Evolutionary conservation across 805 yeast genomes (phyloP).

Genomic region (Cyberlindnera mrakii): DNA sequence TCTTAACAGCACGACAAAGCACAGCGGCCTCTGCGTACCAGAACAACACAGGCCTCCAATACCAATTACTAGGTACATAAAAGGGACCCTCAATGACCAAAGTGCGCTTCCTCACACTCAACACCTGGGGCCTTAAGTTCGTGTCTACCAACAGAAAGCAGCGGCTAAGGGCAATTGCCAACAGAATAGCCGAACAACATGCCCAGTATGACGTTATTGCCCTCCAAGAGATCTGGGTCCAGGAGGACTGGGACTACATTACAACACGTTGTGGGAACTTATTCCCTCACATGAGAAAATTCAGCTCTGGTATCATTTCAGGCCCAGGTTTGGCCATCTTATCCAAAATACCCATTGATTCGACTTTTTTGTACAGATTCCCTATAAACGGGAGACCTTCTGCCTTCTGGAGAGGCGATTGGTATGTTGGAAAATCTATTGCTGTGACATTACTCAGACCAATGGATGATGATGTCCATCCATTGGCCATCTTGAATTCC

Average conservation of each 20-base stretch:
- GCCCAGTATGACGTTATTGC: constrained; percentile 76
- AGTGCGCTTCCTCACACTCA: constrained; percentile 57
- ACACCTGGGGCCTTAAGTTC: constrained; percentile 86
- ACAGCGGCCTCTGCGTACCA: no score
- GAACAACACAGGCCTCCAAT: no score
- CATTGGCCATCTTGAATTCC: constrained; percentile 77
- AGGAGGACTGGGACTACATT: constrained; percentile 73
- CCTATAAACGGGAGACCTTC: constrained; percentile 93
- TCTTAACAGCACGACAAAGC: no score
- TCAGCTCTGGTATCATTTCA: constrained; percentile 75
- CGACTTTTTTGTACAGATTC: constrained; percentile 74
- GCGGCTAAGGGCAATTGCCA: constrained; percentile 71
- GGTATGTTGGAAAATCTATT: constrained; percentile 92
- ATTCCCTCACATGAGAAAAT: constrained; percentile 64
- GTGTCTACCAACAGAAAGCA: constrained; percentile 66
- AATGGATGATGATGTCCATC: constrained; percentile 37
- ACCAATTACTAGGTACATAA: no score
- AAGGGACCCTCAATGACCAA: neutral
- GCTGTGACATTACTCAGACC: constrained; percentile 67
- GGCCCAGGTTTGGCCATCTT: constrained; percentile 92
- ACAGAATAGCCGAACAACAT: constrained; percentile 39
- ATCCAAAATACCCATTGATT: constrained; percentile 77
- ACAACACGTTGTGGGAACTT: constrained; percentile 34
- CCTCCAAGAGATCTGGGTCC: constrained; percentile 92
- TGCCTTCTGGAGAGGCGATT: constrained; percentile 92